These are phyloP conservation scores for Nakaseomyces sp. DNA, from an alignment of 1,139 yeast species.

Conservation along the genomic window DNA sequence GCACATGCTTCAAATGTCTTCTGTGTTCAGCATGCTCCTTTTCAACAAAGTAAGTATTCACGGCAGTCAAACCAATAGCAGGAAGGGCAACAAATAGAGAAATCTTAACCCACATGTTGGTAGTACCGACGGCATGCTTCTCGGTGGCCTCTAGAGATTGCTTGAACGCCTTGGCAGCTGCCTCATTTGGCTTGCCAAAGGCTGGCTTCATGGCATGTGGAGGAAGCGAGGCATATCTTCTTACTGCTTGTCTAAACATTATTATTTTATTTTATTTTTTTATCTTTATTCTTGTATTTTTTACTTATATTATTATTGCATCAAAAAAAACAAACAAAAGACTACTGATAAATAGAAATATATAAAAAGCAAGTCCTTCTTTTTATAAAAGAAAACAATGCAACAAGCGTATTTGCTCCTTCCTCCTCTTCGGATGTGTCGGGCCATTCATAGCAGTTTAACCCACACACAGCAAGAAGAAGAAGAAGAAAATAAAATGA, in stretches of 20 bases:
- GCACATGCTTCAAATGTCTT: conserved; percentile 63
- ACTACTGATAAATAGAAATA: too few relatives aligned
- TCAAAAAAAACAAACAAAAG: too few relatives aligned
- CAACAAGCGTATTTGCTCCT: too few relatives aligned
- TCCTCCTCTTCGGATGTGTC: neutral
- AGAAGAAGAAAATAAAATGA: too few relatives aligned
- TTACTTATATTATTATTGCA: too few relatives aligned
- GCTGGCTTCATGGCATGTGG: conserved; percentile 30
- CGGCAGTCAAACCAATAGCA: conserved; percentile 63
- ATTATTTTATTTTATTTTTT: neutral
- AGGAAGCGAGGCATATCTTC: conserved; percentile 27
- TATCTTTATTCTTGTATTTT: too few relatives aligned
- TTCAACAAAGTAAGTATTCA: conserved; percentile 76
- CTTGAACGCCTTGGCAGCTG: conserved; percentile 48
- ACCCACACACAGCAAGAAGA: too few relatives aligned
- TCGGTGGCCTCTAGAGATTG: conserved; percentile 48
- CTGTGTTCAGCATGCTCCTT: conserved; percentile 84
- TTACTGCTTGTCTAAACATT: conserved; percentile 25
- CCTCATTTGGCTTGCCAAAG: conserved; percentile 37
- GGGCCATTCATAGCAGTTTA: too few relatives aligned
- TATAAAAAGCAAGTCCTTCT: too few relatives aligned
- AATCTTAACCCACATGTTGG: conserved; percentile 78
- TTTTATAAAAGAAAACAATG: too few relatives aligned
- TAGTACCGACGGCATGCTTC: conserved; percentile 71
- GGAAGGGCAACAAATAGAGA: conserved; percentile 76